phyloP scores from a whole-genome alignment of 139 green algal species.

The Coelastrella sp. region DNA sequence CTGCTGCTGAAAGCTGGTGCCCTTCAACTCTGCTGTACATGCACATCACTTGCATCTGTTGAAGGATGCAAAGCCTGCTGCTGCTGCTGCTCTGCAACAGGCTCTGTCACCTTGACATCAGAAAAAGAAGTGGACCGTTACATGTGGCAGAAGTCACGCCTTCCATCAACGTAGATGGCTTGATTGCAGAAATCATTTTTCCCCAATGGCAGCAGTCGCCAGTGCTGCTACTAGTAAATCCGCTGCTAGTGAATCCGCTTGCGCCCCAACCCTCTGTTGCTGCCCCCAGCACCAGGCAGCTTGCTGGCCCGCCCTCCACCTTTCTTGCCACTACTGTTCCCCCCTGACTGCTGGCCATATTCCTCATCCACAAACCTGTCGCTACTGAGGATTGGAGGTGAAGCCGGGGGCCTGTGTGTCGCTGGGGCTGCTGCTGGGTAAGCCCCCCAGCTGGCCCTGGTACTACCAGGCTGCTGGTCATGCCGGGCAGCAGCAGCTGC shows the following conservation, averaged over 20 bases:
- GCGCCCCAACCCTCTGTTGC: background rate
- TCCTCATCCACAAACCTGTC: conserved; percentile 15
- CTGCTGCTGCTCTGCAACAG: too few relatives aligned
- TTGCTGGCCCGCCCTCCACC: background rate
- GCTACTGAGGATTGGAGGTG: conserved; percentile 13
- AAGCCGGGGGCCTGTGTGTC: background rate
- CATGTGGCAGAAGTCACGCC: too few relatives aligned
- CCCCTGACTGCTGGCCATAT: background rate
- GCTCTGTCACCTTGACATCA: too few relatives aligned
- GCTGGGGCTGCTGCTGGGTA: background rate
- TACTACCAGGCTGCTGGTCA: background rate
- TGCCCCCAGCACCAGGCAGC: background rate
- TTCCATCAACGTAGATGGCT: too few relatives aligned
- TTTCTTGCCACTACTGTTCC: background rate
- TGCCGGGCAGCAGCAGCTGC: background rate
- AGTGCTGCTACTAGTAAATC: background rate
- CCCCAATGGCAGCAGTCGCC: too few relatives aligned
- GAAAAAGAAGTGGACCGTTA: too few relatives aligned
- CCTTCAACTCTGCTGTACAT: too few relatives aligned
- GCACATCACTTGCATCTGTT: too few relatives aligned
- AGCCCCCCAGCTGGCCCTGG: background rate
- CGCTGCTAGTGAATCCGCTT: background rate
- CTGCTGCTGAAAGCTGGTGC: too few relatives aligned
- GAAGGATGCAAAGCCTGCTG: too few relatives aligned
- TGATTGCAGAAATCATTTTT: too few relatives aligned